These are phyloP conservation scores for Vigna trinervia DNA, from an alignment of 306 rosid species.

Conservation along the genomic window DNA sequence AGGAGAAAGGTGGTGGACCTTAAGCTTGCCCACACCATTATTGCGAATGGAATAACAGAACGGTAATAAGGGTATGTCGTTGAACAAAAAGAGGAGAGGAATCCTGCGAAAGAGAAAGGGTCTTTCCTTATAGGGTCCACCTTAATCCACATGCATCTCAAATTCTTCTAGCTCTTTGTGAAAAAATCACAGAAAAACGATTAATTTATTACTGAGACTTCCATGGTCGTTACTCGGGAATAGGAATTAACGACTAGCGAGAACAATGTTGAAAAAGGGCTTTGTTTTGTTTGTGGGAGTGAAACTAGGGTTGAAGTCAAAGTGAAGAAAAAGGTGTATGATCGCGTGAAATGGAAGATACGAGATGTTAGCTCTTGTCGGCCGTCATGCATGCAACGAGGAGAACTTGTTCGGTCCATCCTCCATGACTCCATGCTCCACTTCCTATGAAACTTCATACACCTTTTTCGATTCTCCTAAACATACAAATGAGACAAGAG, in stretches of 20 bases:
- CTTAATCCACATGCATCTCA: constrained; percentile 41
- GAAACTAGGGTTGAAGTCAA: background rate
- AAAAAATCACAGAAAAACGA: constrained; percentile 4
- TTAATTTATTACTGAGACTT: background rate
- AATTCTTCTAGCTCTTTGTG: constrained; percentile 24
- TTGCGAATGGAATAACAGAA: constrained; percentile 22
- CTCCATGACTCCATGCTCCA: background rate
- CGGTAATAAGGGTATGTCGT: constrained; percentile 16
- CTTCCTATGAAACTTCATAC: background rate
- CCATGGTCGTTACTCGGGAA: constrained; percentile 50
- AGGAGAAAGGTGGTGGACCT: constrained; percentile 46
- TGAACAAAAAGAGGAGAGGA: constrained; percentile 45
- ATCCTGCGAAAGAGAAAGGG: constrained; percentile 26
- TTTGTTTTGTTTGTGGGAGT: constrained; percentile 2
- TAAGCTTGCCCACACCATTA: constrained; percentile 48
- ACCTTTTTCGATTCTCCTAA: constrained; percentile 10
- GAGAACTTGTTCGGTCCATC: constrained; percentile 34
- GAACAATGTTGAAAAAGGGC: constrained; percentile 36
- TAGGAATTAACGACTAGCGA: constrained; percentile 19
- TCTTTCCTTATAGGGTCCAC: constrained; percentile 47
- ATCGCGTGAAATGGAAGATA: constrained; percentile 66
- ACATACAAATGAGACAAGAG: background rate
- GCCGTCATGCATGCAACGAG: constrained; percentile 70
- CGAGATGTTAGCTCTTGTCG: constrained; percentile 69
- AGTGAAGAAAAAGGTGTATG: constrained; percentile 47